These are phyloP conservation scores for Thelonectria blattea DNA, from an alignment of 2,329 filamentous ascomycete species.

Conservation along the genomic window DNA sequence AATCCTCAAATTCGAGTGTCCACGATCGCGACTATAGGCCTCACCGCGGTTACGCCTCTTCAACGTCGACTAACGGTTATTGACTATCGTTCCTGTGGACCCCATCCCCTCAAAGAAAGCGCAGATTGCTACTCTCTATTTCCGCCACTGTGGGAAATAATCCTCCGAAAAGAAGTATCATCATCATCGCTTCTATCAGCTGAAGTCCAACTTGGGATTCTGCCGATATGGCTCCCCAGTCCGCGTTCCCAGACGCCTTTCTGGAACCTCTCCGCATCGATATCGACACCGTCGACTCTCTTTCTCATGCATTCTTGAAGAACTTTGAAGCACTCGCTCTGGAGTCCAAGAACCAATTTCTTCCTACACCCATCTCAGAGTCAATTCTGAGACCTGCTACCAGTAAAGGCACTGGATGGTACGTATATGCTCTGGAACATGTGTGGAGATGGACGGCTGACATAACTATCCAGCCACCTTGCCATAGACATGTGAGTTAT, in stretches of 20 bases:
- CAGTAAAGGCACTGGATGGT: conserved; percentile 54
- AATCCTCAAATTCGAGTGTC: not conserved
- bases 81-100: conserved; percentile 1
- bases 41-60: not conserved
- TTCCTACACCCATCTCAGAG: conserved; percentile 67
- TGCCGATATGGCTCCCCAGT: conserved; percentile 22
- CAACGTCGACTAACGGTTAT: not conserved
- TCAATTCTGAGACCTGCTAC: conserved; percentile 59
- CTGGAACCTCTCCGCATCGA: conserved; percentile 59
- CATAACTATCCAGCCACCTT: conserved; percentile 53
- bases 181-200: not conserved
- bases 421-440: conserved; percentile 40
- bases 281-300: conserved; percentile 49
- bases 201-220: not conserved
- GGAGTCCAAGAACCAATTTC: conserved; percentile 60
- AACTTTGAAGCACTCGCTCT: conserved; percentile 59
- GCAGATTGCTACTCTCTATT: not conserved
- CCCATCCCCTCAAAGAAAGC: conserved; percentile 2
- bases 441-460: conserved; percentile 14
- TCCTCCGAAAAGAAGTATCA: not conserved
- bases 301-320: conserved; percentile 55
- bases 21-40: not conserved
- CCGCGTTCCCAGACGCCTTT: conserved; percentile 49
- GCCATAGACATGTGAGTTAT: conserved; percentile 69
- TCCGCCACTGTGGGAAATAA: not conserved